Evolutionary conservation across 768 basidiomycete genomes (phyloP).

Genomic region (Boletus eberwhitei): DNA sequence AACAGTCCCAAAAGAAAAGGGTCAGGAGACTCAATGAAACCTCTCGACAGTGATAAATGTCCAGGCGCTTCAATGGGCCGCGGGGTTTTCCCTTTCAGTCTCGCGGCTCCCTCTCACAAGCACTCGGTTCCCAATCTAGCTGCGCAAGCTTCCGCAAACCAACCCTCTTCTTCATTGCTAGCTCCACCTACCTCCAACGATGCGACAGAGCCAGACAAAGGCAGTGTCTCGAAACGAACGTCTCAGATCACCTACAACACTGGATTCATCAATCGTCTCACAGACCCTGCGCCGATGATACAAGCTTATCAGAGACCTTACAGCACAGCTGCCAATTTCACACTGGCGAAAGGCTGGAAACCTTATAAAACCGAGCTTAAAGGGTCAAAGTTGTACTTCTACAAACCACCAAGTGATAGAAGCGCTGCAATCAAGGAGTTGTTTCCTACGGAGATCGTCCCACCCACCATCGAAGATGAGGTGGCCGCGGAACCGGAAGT

Average conservation of each 20-base stretch:
- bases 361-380: conserved; percentile 80
- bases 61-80: conserved; percentile 12
- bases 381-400: conserved; percentile 83
- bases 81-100: conserved; percentile 31
- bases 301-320: conserved; percentile 29
- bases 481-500: conserved; percentile 25
- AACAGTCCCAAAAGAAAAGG: conserved; percentile 58
- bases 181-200: conserved; percentile 51
- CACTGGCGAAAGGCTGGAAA: conserved; percentile 76
- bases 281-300: conserved; percentile 45
- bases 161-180: conserved; percentile 46
- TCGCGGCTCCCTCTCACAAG: conserved; percentile 29
- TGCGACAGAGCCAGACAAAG: conserved; percentile 33
- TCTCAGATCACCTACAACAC: conserved; percentile 78
- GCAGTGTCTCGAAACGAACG: conserved; percentile 47
- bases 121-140: conserved; percentile 19
- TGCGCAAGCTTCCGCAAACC: conserved; percentile 11
- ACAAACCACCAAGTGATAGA: conserved; percentile 76
- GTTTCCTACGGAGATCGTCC: conserved; percentile 66
- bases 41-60: conserved; percentile 30
- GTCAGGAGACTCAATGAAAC: conserved; percentile 35
- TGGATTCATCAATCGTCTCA: conserved; percentile 73
- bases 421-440: conserved; percentile 62
- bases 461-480: conserved; percentile 50
- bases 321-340: conserved; percentile 32